phyloP scores from a whole-genome alignment of 768 basidiomycete genomes.

The Crepidotus variabilis region DNA sequence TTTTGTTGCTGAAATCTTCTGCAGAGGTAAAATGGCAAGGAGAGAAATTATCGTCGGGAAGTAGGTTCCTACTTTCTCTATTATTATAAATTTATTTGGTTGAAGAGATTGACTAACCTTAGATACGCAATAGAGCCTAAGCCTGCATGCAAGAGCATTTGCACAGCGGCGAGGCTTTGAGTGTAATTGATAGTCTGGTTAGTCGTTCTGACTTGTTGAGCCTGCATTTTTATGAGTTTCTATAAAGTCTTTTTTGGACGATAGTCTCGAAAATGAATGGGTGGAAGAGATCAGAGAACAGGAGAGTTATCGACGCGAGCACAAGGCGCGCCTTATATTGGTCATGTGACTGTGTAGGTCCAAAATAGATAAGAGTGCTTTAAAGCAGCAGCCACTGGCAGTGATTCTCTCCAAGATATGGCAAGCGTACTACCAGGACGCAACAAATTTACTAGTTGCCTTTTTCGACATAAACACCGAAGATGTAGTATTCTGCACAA shows the following conservation, averaged over 20 bases:
- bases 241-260: background rate
- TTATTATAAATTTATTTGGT: background rate
- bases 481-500: too few species aligned
- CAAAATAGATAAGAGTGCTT: background rate
- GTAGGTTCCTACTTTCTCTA: slow-evolving; percentile 48
- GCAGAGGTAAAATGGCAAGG: slow-evolving; percentile 60
- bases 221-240: slow-evolving; percentile 24
- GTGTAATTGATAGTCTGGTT: slow-evolving; percentile 45
- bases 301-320: background rate
- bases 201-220: slow-evolving; percentile 29
- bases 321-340: background rate
- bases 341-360: slow-evolving; percentile 2
- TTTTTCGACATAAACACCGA: too few species aligned
- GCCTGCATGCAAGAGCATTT: slow-evolving; percentile 70
- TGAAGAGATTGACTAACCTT: slow-evolving; percentile 35
- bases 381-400: too few species aligned
- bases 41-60: slow-evolving; percentile 78
- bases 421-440: too few species aligned
- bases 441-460: too few species aligned
- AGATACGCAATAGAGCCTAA: slow-evolving; percentile 76
- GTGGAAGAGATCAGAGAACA: background rate
- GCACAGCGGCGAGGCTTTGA: slow-evolving; percentile 67
- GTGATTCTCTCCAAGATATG: too few species aligned
- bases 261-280: background rate
- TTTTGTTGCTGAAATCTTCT: slow-evolving; percentile 24